Evolutionary conservation across 2,329 filamentous ascomycete genomes (phyloP).

Genomic region (Lachnellula hyalina): DNA sequence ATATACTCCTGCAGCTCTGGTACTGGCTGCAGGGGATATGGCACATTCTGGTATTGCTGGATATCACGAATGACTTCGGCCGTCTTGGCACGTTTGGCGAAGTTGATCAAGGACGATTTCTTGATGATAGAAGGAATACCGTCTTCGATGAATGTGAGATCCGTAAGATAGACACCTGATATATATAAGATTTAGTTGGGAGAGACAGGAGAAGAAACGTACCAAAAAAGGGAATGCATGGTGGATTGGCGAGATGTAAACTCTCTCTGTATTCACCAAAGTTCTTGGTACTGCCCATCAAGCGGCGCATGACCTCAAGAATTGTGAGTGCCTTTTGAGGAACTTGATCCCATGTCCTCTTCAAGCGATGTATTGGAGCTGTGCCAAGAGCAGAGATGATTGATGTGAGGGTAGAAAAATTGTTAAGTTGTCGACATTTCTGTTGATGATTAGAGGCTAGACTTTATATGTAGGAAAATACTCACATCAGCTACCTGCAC

Average conservation of each 20-base stretch:
- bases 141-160: conserved; percentile 97
- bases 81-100: conserved; percentile 95
- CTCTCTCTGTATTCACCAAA: conserved; percentile 95
- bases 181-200: conserved; percentile 8
- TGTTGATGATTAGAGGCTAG: conserved; percentile 35
- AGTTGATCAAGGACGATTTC: conserved; percentile 95
- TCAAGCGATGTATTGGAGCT: conserved; percentile 88
- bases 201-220: conserved; percentile 31
- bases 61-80: conserved; percentile 98
- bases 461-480: conserved; percentile 26
- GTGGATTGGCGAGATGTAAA: conserved; percentile 86
- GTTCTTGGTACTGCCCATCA: conserved; percentile 98
- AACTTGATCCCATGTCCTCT: conserved; percentile 90
- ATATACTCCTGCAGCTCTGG: conserved; percentile 95
- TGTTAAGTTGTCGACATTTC: conserved; percentile 93
- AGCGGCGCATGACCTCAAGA: conserved; percentile 83
- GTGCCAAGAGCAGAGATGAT: conserved; percentile 96
- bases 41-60: conserved; percentile 96
- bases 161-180: conserved; percentile 88
- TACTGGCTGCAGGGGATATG: conserved; percentile 87
- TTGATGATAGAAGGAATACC: conserved; percentile 96
- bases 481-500: conserved; percentile 90
- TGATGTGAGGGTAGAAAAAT: conserved; percentile 94
- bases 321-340: conserved; percentile 75
- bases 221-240: conserved; percentile 98